phyloP scores from a whole-genome alignment of 169 alveolate genomes.

The Eimeria necatrix region DNA sequence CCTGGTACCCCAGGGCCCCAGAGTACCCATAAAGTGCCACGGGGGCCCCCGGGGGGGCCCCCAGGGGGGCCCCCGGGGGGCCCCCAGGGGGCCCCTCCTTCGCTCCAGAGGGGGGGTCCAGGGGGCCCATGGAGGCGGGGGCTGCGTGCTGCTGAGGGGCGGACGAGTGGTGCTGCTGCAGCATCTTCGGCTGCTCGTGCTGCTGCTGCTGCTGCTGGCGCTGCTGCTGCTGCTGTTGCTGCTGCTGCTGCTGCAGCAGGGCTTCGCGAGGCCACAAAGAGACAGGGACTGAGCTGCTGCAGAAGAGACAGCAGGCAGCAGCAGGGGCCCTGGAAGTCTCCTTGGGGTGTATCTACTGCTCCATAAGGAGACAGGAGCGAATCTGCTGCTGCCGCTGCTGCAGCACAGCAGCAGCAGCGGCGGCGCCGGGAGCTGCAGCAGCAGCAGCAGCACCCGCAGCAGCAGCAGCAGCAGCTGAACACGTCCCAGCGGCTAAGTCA shows the following conservation, averaged over 20 bases:
- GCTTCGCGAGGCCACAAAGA: neutral
- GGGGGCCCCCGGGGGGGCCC: neutral
- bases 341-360: no score
- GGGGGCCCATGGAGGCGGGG: no score
- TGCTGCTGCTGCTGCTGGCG: neutral
- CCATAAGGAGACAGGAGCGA: neutral
- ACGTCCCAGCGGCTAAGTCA: neutral
- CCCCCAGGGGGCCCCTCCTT: no score
- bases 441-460: constrained; percentile 37
- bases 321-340: no score
- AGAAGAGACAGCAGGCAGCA: constrained; percentile 3
- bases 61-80: no score
- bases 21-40: neutral
- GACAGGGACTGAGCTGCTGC: neutral
- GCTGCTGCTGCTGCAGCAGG: neutral
- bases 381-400: neutral
- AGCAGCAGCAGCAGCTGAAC: constrained; percentile 24
- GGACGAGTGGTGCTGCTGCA: no score
- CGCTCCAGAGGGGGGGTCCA: no score
- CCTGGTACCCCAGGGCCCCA: neutral
- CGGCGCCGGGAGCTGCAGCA: neutral
- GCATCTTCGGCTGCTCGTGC: neutral
- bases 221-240: constrained; percentile 17
- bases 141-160: no score
- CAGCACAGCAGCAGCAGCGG: neutral